Evolutionary conservation across 768 basidiomycete genomes (phyloP), one percentile per base, ranked within the genome.

Genomic region (Cystobasidiopsis lactophilus): DNA sequence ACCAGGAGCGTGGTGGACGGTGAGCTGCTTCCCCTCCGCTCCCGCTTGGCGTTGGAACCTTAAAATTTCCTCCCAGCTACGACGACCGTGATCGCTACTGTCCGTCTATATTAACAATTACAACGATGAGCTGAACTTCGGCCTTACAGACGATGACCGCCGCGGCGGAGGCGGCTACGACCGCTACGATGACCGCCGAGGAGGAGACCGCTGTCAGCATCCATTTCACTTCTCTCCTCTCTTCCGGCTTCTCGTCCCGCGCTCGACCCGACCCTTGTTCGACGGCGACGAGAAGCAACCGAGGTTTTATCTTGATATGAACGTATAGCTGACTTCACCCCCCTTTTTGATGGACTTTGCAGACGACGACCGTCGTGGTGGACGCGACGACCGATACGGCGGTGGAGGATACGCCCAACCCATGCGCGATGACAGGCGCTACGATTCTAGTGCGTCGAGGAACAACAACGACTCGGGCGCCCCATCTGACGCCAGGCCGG

Each of bases 381-480:
- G 70, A 50, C 72, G 75, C 59, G 73, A 71, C 41, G 69, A 75
- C 52, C 71, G 69, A 49, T 55, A 56, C 38, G 43, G 52, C 16
- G 51, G 50, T 11, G 57, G 40, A 58, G 29, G 59, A 55, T 47
- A 59, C 55, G 54, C 55, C 30, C 40, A 50, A 39, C 58, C 58
- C 24, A 59, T 58, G 54, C 26, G 60, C 18, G 52, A 52, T 18
- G 56, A 56, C 44, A n/a, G n/a, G n/a, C n/a, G 56, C 18, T 52
- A 56, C 53, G 44, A 49, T 51, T 43, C 52, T 27, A 44, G 62
- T 3, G 57, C 37, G 31, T 33, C 49, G 31, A 33, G 33, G n/a
- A n/a, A n/a, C 49, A n/a, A 33, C 49, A 7, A 33, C n/a, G 51
- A 29, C 39, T n/a, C n/a, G 31, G 4, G 11, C 19, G 10, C 21